Base-by-base conservation (phyloP, 208 protist species). In the Angomonas desouzai region DNA sequence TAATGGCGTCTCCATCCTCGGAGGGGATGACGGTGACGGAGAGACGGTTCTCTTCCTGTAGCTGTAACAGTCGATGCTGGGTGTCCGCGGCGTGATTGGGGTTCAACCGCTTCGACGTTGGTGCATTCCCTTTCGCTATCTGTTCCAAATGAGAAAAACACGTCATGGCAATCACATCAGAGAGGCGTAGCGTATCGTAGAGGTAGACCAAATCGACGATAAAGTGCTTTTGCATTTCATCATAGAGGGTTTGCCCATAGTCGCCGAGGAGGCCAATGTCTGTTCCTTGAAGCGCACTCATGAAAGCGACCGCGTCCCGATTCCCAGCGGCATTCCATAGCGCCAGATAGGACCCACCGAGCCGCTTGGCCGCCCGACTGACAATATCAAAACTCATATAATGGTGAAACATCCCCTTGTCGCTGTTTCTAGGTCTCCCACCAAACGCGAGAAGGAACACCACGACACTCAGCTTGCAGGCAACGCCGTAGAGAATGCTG, bases 171-270 rank as follows among this genome's bases (percentile, higher is more conserved):
- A 51, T 51, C 3, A 51, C 20, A 16, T 51, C 45, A 16, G 45
- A 51, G 18, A 51, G 45, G 45, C 20, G 45, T 23, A 51, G n/a
- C n/a, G 9, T 3, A 51, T 23, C n/a, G 20, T 51, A 51, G 20
- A 51, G 18, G 20, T 51, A 51, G 45, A 23, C 45, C 9, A 51
- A 16, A 23, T 51, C 45, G 18, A 51, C 20, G 20, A 51, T 51
- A 51, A 51, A 51, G 45, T 51, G 45, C n/a, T 51, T 51, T 51
- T 51, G 45, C 45, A 51, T 51, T 51, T 51, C 45, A 23, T 51
- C 45, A 16, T 51, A 51, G 9, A 51, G 45, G 4, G 20, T 13
- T 23, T 51, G 45, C 6, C 18, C 45, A 51, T 51, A 51, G 18
- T 27, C 20, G 18, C 45, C 45, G 6, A 40, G 36, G 9, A 13